Conservation (phyloP, 305 asterid genomes). For the Lippia alba region DNA sequence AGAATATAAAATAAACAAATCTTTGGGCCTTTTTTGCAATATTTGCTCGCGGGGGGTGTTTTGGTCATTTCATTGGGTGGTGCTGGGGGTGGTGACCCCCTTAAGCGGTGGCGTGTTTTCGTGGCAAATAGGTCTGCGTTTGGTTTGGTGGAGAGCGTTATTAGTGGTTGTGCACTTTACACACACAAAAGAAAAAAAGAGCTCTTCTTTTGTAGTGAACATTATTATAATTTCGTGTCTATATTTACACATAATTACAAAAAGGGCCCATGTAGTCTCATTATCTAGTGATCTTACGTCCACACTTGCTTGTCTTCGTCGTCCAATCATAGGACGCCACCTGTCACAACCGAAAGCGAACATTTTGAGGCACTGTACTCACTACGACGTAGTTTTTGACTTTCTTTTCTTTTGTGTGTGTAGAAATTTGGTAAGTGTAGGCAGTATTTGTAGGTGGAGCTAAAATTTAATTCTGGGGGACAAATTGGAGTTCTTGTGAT, state of each 20-base stretch:
- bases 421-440: conserved; percentile 7
- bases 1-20: neutral
- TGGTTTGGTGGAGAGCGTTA: conserved; percentile 64
- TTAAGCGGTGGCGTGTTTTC: conserved; percentile 73
- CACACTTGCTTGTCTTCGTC: conserved; percentile 49
- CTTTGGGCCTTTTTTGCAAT: no score
- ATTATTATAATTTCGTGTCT: neutral
- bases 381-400: conserved; percentile 22
- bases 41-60: conserved; percentile 38
- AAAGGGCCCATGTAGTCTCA: conserved; percentile 29
- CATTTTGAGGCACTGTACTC: conserved; percentile 57
- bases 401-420: neutral
- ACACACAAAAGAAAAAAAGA: conserved; percentile 12
- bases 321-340: conserved; percentile 46
- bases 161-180: conserved; percentile 60
- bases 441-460: conserved; percentile 6
- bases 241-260: neutral
- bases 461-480: no score
- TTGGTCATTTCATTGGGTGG: conserved; percentile 30
- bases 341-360: conserved; percentile 48
- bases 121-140: conserved; percentile 73
- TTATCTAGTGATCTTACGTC: conserved; percentile 25
- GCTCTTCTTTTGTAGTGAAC: conserved; percentile 24
- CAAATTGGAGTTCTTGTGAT: no score
- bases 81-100: conserved; percentile 31